Conservation (phyloP, 2,329 filamentous ascomycete genomes). For the Sclerotinia sclerotiorum region DNA sequence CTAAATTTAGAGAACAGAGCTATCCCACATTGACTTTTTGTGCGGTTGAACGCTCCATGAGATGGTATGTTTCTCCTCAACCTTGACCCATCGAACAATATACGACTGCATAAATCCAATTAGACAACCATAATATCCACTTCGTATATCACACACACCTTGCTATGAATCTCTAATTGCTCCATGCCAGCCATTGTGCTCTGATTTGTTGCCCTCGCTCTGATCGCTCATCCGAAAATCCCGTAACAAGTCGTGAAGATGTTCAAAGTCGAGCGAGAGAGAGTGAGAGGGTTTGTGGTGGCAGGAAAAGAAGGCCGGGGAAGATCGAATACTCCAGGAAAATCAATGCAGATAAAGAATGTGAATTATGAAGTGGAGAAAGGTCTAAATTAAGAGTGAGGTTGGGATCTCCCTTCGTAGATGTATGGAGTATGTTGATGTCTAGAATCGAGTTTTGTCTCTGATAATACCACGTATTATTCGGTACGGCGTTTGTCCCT, state of each 20-base stretch:
- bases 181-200: slow-evolving; percentile 87
- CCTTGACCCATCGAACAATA: slow-evolving; percentile 95
- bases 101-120: slow-evolving; percentile 67
- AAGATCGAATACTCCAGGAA: neutral
- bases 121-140: slow-evolving; percentile 12
- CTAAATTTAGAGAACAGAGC: slow-evolving; percentile 1
- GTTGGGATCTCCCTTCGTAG: slow-evolving; percentile 2
- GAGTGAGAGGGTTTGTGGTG: neutral
- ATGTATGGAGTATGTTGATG: neutral
- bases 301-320: neutral
- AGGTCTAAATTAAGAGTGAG: neutral
- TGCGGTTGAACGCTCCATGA: slow-evolving; percentile 98
- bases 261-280: neutral
- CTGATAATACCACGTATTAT: slow-evolving; percentile 3
- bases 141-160: slow-evolving; percentile 56
- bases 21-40: slow-evolving; percentile 82
- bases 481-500: neutral
- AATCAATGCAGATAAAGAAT: slow-evolving; percentile 7
- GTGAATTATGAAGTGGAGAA: slow-evolving; percentile 4
- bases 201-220: slow-evolving; percentile 56
- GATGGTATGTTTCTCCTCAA: slow-evolving; percentile 85
- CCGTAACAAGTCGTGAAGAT: neutral
- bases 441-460: neutral
- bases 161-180: slow-evolving; percentile 95
- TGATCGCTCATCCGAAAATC: slow-evolving; percentile 3